phyloP scores from a whole-genome alignment of 139 green algal species.

The Volvox reticuliferus region DNA sequence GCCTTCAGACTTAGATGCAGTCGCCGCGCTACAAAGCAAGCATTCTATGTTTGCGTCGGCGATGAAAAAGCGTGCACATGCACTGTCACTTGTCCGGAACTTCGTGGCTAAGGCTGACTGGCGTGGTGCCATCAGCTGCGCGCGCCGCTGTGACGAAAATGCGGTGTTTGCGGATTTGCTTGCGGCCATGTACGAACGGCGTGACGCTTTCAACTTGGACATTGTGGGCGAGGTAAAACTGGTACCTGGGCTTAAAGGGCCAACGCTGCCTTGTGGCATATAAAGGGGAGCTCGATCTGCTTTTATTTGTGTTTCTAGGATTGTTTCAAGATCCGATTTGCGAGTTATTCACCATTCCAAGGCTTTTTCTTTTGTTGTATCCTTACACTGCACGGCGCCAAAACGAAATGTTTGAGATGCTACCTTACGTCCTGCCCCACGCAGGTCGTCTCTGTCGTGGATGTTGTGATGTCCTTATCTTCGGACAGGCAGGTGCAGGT shows the following conservation, averaged over 20 bases:
- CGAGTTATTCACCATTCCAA: no score
- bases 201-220: conserved; percentile 50
- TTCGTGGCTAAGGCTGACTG: conserved; percentile 41
- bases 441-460: conserved; percentile 54
- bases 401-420: no score
- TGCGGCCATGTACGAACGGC: conserved; percentile 23
- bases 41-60: background rate
- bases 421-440: background rate
- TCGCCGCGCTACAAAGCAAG: background rate
- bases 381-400: no score
- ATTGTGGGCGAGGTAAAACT: conserved; percentile 54
- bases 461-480: conserved; percentile 52
- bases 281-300: no score
- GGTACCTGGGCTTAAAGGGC: no score
- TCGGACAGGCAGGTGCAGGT: conserved; percentile 54
- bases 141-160: conserved; percentile 14
- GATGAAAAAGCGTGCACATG: conserved; percentile 30
- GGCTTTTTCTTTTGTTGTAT: no score
- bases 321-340: no score
- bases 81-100: conserved; percentile 3
- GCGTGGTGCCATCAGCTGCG: conserved; percentile 30
- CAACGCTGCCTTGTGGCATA: no score
- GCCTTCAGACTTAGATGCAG: conserved; percentile 21
- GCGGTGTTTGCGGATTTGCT: conserved; percentile 47
- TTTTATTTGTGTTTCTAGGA: no score